Evolutionary conservation across 164 flowering plant species (phyloP).

Genomic region (Nymphaea thermarum): DNA sequence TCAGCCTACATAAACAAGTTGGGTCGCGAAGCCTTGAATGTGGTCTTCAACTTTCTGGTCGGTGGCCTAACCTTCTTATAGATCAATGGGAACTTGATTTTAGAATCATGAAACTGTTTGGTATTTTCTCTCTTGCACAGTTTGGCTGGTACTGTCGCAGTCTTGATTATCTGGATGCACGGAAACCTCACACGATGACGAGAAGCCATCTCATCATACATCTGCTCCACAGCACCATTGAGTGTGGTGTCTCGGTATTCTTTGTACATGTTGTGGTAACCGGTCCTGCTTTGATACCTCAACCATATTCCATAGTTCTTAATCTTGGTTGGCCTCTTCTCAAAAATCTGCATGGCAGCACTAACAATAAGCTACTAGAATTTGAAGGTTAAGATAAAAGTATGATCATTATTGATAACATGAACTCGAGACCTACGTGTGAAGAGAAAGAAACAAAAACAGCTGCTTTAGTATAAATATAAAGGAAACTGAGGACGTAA

Average conservation of each 20-base stretch:
- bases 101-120: slow-evolving; percentile 17
- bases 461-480: too few relatives aligned
- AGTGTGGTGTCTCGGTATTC: slow-evolving; percentile 19
- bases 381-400: too few relatives aligned
- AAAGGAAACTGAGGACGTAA: too few relatives aligned
- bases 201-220: slow-evolving; percentile 21
- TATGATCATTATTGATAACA: too few relatives aligned
- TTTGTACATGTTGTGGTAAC: slow-evolving; percentile 23
- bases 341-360: slow-evolving; percentile 11
- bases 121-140: slow-evolving; percentile 20
- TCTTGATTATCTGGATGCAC: slow-evolving; percentile 21
- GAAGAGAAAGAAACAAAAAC: too few relatives aligned
- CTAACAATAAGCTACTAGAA: too few relatives aligned
- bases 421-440: too few relatives aligned
- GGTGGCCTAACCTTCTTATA: slow-evolving; percentile 20
- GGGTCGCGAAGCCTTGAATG: slow-evolving; percentile 19
- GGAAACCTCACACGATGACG: slow-evolving; percentile 23
- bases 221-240: slow-evolving; percentile 21
- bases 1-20: slow-evolving; percentile 13
- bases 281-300: slow-evolving; percentile 21
- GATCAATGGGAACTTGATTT: slow-evolving; percentile 19
- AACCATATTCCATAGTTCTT: slow-evolving; percentile 21
- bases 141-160: slow-evolving; percentile 17
- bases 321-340: slow-evolving; percentile 18
- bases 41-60: slow-evolving; percentile 15